Conservation (phyloP, 1,284 basidiomycete genomes). For the Hortiboletus rubellus region DNA sequence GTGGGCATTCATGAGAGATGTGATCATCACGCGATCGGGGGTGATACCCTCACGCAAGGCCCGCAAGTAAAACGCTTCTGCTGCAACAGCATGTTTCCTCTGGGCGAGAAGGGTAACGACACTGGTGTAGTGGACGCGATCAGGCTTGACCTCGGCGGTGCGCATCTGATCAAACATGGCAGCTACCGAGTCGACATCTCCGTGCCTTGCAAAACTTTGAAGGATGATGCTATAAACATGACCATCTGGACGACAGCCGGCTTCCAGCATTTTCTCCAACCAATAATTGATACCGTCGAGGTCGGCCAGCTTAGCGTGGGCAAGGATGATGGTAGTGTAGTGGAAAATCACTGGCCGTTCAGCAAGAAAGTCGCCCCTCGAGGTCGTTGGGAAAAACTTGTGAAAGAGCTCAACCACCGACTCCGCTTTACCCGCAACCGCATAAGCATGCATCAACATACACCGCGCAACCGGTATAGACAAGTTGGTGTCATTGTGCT, state of each 20-base stretch:
- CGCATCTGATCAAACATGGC: constrained; percentile 67
- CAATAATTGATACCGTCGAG: constrained; percentile 55
- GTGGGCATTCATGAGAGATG: constrained; percentile 80
- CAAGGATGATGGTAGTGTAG: constrained; percentile 59
- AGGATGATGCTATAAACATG: constrained; percentile 65
- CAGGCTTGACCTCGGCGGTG: constrained; percentile 47
- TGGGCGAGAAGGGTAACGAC: constrained; percentile 71
- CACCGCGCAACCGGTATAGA: constrained; percentile 38
- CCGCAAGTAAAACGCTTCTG: constrained; percentile 66
- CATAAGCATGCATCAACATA: constrained; percentile 56
- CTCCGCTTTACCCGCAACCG: constrained; percentile 44
- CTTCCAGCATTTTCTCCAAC: constrained; percentile 53
- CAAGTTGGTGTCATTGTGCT: constrained; percentile 35
- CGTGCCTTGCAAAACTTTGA: constrained; percentile 56
- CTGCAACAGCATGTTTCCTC: constrained; percentile 65
- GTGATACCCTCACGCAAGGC: constrained; percentile 61
- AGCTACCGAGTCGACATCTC: constrained; percentile 58
- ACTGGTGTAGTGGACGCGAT: constrained; percentile 62
- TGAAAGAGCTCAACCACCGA: constrained; percentile 54
- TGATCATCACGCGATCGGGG: constrained; percentile 67
- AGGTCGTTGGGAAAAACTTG: constrained; percentile 46
- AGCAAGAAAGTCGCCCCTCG: constrained; percentile 26
- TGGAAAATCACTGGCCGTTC: constrained; percentile 48
- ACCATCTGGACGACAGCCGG: constrained; percentile 52
- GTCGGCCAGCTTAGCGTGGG: constrained; percentile 52